A percentile compares a stretch with the other conserved stretches of the same genome.
Conservation (phyloP, 306 rosid genomes). For the Cajanus cajan region DNA sequence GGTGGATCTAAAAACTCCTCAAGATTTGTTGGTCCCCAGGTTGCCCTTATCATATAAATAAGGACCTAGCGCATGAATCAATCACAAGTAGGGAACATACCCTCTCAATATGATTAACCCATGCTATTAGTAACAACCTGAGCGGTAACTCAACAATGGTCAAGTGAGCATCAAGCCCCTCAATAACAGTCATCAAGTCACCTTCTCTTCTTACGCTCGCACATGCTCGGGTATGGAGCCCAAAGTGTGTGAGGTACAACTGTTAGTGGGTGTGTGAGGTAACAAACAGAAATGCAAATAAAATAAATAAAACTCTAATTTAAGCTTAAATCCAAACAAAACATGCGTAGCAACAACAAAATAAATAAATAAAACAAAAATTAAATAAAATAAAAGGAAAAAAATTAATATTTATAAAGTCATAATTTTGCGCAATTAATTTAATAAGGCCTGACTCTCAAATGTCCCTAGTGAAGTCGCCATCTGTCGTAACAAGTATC, state of each 20-base stretch:
- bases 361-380: too few relatives aligned
- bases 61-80: neutral
- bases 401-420: too few relatives aligned
- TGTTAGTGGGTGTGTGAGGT: too few relatives aligned
- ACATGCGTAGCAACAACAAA: too few relatives aligned
- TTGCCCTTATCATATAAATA: neutral
- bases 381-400: too few relatives aligned
- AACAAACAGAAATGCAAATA: too few relatives aligned
- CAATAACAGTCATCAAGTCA: neutral
- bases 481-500: too few relatives aligned
- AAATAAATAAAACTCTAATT: too few relatives aligned
- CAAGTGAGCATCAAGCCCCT: neutral
- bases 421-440: too few relatives aligned
- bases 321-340: too few relatives aligned
- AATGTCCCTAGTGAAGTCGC: too few relatives aligned
- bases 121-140: neutral
- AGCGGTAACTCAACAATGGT: neutral
- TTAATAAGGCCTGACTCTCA: too few relatives aligned
- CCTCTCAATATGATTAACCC: neutral
- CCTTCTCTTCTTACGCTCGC: neutral
- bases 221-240: neutral
- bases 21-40: neutral
- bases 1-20: neutral
- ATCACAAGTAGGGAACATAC: neutral
- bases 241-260: neutral